phyloP scores from a whole-genome alignment of 106 monocot species.

The Gastrodia elata region DNA sequence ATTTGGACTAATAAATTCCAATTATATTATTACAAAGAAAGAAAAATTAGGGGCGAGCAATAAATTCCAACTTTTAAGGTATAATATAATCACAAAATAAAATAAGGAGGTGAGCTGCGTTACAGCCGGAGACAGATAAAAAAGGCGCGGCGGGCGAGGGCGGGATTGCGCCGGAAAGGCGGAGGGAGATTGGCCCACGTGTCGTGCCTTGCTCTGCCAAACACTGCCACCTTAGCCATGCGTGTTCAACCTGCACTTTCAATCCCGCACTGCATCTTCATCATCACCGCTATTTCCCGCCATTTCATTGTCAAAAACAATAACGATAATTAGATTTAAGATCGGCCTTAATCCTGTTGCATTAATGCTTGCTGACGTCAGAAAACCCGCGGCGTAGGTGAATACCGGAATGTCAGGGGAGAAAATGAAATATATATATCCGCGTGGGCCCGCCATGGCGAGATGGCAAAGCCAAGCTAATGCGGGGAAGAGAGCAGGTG shows the following conservation, averaged over 20 bases:
- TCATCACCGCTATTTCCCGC: no score
- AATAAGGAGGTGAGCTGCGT: not conserved
- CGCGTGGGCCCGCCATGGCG: not conserved
- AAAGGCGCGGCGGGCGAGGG: not conserved
- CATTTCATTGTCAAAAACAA: no score
- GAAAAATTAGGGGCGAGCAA: not conserved
- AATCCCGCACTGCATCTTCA: not conserved
- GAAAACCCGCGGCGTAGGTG: no score
- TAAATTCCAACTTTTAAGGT: not conserved
- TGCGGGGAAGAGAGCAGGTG: not conserved
- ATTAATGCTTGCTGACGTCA: no score
- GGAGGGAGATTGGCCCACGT: not conserved
- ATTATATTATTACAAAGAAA: no score
- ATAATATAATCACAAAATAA: no score
- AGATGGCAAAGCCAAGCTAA: not conserved
- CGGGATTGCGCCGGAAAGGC: not conserved
- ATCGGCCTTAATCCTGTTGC: no score
- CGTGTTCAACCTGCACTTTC: not conserved
- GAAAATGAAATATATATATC: no score
- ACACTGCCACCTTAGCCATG: not conserved
- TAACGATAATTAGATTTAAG: no score
- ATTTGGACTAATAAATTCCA: no score
- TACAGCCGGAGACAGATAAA: not conserved
- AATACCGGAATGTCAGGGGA: no score
- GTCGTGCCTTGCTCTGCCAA: not conserved